These are phyloP conservation scores for Colletotrichum spaethianum DNA, from an alignment of 2,329 filamentous ascomycete genomes.

Conservation along the genomic window DNA sequence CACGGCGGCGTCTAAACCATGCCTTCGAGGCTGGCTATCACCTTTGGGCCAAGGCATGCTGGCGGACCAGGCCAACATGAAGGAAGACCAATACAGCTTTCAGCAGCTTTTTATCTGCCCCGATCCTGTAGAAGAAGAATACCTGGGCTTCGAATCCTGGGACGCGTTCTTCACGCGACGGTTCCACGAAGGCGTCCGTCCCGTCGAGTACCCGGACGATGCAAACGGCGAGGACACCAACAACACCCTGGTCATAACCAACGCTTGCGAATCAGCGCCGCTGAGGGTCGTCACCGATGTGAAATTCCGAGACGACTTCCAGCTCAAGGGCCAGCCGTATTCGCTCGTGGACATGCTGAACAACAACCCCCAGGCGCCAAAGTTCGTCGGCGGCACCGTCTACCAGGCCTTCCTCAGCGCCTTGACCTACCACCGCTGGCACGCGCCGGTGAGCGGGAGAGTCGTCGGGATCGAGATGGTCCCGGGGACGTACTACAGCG, in stretches of 20 bases:
- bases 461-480: conserved; percentile 70
- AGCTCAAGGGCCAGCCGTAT: conserved; percentile 79
- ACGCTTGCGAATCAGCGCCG: conserved; percentile 75
- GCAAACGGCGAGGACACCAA: conserved; percentile 16
- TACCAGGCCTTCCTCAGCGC: conserved; percentile 81
- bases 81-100: conserved; percentile 61
- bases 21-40: conserved; percentile 42
- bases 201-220: conserved; percentile 70
- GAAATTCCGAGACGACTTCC: conserved; percentile 73
- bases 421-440: conserved; percentile 80
- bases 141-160: conserved; percentile 77
- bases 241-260: conserved; percentile 62
- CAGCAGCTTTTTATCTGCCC: conserved; percentile 72
- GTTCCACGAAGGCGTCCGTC: conserved; percentile 68
- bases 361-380: conserved; percentile 63
- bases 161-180: conserved; percentile 78
- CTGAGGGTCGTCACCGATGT: conserved; percentile 67
- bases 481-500: conserved; percentile 78
- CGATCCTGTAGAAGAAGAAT: conserved; percentile 61
- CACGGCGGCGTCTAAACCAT: conserved; percentile 45
- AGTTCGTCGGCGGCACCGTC: conserved; percentile 75
- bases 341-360: conserved; percentile 75
- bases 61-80: conserved; percentile 59
- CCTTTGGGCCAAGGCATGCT: conserved; percentile 38
- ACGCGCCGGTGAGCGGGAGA: conserved; percentile 75